Conservation (phyloP, 2,329 filamentous ascomycete genomes). For the Aspergillus sp. region DNA sequence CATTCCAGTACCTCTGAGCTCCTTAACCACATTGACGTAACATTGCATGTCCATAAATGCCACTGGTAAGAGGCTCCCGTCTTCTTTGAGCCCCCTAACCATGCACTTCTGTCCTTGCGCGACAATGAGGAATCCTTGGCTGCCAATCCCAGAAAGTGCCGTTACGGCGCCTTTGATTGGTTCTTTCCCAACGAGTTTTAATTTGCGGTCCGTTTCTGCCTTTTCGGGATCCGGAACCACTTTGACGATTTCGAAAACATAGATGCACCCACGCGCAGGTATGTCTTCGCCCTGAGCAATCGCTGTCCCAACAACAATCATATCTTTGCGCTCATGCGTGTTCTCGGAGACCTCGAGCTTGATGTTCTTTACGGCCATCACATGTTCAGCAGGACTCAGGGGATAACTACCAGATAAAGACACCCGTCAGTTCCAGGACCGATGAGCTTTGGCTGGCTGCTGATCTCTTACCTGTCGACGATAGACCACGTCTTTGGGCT, state of each 20-base stretch:
- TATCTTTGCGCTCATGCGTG: constrained; percentile 73
- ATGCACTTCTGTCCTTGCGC: constrained; percentile 96
- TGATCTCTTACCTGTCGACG: constrained; percentile 55
- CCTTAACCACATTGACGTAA: constrained; percentile 78
- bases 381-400: constrained; percentile 65
- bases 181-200: constrained; percentile 82
- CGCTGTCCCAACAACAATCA: constrained; percentile 78
- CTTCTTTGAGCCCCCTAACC: constrained; percentile 91
- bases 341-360: constrained; percentile 85
- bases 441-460: background rate
- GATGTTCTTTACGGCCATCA: constrained; percentile 74
- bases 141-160: constrained; percentile 72
- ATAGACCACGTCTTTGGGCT: constrained; percentile 68
- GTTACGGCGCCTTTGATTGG: constrained; percentile 90
- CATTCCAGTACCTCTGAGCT: constrained; percentile 73
- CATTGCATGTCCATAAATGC: constrained; percentile 98
- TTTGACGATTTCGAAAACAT: constrained; percentile 83
- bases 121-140: constrained; percentile 77
- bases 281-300: constrained; percentile 85
- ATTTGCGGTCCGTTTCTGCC: constrained; percentile 74
- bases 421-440: background rate
- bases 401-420: constrained; percentile 40
- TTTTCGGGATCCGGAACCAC: constrained; percentile 83
- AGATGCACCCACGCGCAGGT: constrained; percentile 72
- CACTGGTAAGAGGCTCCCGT: constrained; percentile 82